Base-by-base conservation (phyloP, 2,329 filamentous ascomycete genomes). In the Decorospora gaudefroyi region DNA sequence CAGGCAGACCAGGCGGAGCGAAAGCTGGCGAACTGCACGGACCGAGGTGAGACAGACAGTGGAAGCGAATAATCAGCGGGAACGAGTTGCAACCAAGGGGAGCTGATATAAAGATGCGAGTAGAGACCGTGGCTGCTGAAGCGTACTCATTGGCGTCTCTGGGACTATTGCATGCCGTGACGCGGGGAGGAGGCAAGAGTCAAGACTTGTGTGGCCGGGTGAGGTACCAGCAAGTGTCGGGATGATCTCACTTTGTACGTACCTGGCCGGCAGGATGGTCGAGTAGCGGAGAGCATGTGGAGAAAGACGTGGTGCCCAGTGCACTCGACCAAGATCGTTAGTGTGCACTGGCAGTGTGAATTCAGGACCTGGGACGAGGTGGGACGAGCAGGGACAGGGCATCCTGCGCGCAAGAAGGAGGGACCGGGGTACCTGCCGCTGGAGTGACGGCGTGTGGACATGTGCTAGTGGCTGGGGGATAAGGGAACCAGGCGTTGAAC, bases 241-340 rank as follows among this genome's bases (percentile, higher is more conserved):
- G 65, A 64, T 65, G 48, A 55, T 59, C 61, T 62, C 53, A 52
- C 51, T 57, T 57, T 54, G 57, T 64, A 66, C 57, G 60, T 59
- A 55, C 59, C 58, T 51, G 55, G 52, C 54, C 48, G 45, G 55
- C 53, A n/a, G n/a, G n/a, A 52, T 59, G 59, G 54, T 64, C 53
- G 51, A 53, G 47, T 51, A 61, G 57, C 56, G 59, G 54, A 63
- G 59, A 61, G 62, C 57, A 59, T 68, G 65, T 69, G 67, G 64
- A 67, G 64, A 65, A 57, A 53, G 57, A 57, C 55, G 60, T 58
- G 61, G 62, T 64, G 64, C 60, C 55, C 61, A 58, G 57, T 57
- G 60, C 57, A 56, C 61, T 53, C 53, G 60, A 57, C 57, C 53
- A 52, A 48, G n/a, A n/a, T n/a, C n/a, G 49, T 50, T 54, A 60